Percentiles rank a stretch among this genome's conserved stretches.
Evolutionary conservation across 2,329 filamentous ascomycete species (phyloP).

Genomic region (Ceratocystiopsis brevicomis): DNA sequence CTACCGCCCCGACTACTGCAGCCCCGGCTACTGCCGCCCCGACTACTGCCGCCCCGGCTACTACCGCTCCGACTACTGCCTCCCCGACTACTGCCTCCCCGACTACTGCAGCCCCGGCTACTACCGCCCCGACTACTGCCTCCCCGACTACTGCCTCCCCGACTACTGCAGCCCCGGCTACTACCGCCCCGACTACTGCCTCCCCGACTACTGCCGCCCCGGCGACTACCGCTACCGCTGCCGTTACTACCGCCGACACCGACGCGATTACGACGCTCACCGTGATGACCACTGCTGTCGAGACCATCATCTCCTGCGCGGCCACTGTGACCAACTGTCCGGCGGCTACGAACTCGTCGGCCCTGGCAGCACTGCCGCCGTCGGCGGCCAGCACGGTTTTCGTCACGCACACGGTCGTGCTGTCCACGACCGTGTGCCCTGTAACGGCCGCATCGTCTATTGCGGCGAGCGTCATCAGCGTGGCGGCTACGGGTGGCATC

Average conservation of each 20-base stretch:
- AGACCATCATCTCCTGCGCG: slow-evolving; percentile 22
- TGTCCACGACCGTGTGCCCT: slow-evolving; percentile 25
- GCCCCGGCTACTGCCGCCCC: slow-evolving; percentile 1
- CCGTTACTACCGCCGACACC: neutral
- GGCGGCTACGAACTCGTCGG: slow-evolving; percentile 5
- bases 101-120: too few relatives aligned
- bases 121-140: too few relatives aligned
- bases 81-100: too few relatives aligned
- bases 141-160: too few relatives aligned
- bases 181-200: slow-evolving; percentile 10
- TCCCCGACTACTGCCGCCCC: slow-evolving; percentile 8
- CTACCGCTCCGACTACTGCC: too few relatives aligned
- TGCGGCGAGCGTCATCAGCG: slow-evolving; percentile 8
- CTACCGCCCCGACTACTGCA: neutral
- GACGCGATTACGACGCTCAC: slow-evolving; percentile 25
- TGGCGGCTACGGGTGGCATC: slow-evolving; percentile 10
- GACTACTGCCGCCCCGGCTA: too few relatives aligned
- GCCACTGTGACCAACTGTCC: slow-evolving; percentile 20
- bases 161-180: too few relatives aligned
- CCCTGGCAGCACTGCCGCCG: too few relatives aligned
- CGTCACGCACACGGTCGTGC: slow-evolving; percentile 20
- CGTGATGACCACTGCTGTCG: slow-evolving; percentile 8
- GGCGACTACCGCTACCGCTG: slow-evolving; percentile 12
- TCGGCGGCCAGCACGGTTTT: slow-evolving; percentile 11
- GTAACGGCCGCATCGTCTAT: slow-evolving; percentile 8